These are phyloP conservation scores for Immersiporthe knoxdaviesiana DNA, from an alignment of 2,329 filamentous ascomycete genomes.

Conservation along the genomic window DNA sequence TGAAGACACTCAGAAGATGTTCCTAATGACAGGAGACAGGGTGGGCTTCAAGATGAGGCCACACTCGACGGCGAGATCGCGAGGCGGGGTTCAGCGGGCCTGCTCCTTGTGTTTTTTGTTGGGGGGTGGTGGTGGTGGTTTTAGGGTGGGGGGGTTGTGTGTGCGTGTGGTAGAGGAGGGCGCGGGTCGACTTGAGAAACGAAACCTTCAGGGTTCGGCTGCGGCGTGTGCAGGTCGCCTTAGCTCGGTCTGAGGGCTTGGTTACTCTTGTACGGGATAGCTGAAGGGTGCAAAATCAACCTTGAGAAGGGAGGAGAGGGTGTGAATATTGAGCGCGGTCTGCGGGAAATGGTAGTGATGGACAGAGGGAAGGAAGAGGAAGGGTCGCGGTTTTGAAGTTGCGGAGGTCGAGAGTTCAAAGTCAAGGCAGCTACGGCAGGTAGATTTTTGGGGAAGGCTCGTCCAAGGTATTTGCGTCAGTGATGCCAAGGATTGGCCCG, in stretches of 20 bases:
- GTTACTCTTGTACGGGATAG: not conserved
- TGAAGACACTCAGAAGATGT: not conserved
- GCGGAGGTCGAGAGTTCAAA: conserved; percentile 10
- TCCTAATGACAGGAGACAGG: not conserved
- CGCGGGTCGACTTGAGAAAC: conserved; percentile 20
- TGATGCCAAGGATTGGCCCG: conserved; percentile 11
- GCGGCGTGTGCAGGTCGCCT: conserved; percentile 30
- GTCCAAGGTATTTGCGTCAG: conserved; percentile 15
- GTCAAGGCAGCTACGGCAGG: conserved; percentile 6
- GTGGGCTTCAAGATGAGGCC: not conserved
- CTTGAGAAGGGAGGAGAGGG: not conserved
- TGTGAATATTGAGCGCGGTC: conserved; percentile 2
- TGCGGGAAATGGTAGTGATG: conserved; percentile 5
- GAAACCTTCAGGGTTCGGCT: conserved; percentile 20
- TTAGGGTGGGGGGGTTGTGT: not conserved
- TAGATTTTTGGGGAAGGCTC: conserved; percentile 10
- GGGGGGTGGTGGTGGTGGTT: conserved; percentile 5
- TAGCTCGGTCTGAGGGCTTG: conserved; percentile 18
- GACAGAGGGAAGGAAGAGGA: not conserved
- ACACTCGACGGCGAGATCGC: not conserved
- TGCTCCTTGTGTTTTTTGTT: not conserved
- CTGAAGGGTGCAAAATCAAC: conserved; percentile 18
- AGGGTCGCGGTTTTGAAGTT: conserved; percentile 11
- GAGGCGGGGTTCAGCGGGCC: not conserved
- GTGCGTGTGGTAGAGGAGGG: conserved; percentile 12